phyloP scores from a whole-genome alignment of 2,329 filamentous ascomycete species.

The Chrysoporthe austroafricana region DNA sequence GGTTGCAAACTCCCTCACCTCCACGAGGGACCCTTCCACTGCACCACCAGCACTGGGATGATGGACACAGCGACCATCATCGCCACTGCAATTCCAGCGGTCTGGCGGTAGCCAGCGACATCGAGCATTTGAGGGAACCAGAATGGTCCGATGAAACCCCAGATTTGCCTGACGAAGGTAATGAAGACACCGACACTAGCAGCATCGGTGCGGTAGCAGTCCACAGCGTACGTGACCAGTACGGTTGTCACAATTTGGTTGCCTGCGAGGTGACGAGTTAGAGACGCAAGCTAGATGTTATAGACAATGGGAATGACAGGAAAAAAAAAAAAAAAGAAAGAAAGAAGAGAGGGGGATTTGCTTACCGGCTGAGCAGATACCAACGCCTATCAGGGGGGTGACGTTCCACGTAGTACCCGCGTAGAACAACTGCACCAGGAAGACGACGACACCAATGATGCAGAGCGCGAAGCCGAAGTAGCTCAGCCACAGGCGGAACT shows the following conservation, averaged over 20 bases:
- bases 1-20: conserved; percentile 1
- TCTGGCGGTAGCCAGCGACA: conserved; percentile 38
- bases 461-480: conserved; percentile 56
- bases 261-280: conserved; percentile 37
- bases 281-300: background rate
- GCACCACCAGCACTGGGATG: conserved; percentile 29
- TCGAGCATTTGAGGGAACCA: conserved; percentile 46
- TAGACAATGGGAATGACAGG: background rate
- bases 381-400: conserved; percentile 58
- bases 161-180: conserved; percentile 53
- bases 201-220: conserved; percentile 57
- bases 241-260: conserved; percentile 66
- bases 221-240: conserved; percentile 62
- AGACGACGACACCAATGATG: conserved; percentile 57
- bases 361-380: conserved; percentile 46
- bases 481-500: conserved; percentile 60
- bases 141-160: conserved; percentile 53
- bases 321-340: background rate
- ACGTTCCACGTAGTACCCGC: conserved; percentile 56
- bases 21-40: conserved; percentile 29
- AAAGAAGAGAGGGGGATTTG: background rate
- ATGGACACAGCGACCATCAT: conserved; percentile 37
- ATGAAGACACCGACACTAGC: conserved; percentile 62
- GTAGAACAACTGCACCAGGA: conserved; percentile 54
- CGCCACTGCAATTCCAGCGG: conserved; percentile 41